phyloP scores from a whole-genome alignment of 148 eudicot genomes.

The Mesembryanthemum crystallinum region DNA sequence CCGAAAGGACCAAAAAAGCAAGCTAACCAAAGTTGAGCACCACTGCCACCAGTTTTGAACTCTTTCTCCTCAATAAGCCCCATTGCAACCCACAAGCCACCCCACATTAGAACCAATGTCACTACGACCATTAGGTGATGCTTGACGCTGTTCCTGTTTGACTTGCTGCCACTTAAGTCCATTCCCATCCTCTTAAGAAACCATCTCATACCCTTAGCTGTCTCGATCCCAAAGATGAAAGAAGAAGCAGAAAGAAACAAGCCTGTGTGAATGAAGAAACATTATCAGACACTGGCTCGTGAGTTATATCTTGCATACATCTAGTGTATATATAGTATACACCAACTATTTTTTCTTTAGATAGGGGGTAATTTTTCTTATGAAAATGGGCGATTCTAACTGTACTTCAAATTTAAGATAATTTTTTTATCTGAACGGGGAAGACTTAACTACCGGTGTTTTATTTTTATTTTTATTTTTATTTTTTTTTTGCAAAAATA shows the following conservation, averaged over 20 bases:
- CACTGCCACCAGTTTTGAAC: conserved; percentile 47
- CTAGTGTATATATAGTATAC: too few species aligned
- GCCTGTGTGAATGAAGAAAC: conserved; percentile 36
- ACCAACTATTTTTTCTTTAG: too few species aligned
- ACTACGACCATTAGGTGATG: conserved; percentile 30
- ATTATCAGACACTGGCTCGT: neutral
- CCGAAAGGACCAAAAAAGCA: conserved; percentile 76
- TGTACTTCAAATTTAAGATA: too few species aligned
- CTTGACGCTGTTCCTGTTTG: conserved; percentile 22
- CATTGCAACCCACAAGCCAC: conserved; percentile 45
- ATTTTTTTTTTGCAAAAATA: neutral
- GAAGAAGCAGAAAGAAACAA: conserved; percentile 57
- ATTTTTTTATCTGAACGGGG: too few species aligned
- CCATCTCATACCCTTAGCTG: conserved; percentile 51
- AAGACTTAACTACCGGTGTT: too few species aligned
- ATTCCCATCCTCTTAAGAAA: conserved; percentile 18
- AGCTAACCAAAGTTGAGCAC: conserved; percentile 67
- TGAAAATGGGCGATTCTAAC: too few species aligned
- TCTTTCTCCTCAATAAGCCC: conserved; percentile 43
- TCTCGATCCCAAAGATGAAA: conserved; percentile 55
- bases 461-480: too few species aligned
- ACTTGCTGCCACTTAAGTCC: conserved; percentile 7
- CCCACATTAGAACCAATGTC: conserved; percentile 39
- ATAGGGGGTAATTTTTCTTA: too few species aligned
- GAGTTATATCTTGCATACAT: too few species aligned